Evolutionary conservation across 768 basidiomycete genomes (phyloP).

Genomic region (Tulasnella sp.): DNA sequence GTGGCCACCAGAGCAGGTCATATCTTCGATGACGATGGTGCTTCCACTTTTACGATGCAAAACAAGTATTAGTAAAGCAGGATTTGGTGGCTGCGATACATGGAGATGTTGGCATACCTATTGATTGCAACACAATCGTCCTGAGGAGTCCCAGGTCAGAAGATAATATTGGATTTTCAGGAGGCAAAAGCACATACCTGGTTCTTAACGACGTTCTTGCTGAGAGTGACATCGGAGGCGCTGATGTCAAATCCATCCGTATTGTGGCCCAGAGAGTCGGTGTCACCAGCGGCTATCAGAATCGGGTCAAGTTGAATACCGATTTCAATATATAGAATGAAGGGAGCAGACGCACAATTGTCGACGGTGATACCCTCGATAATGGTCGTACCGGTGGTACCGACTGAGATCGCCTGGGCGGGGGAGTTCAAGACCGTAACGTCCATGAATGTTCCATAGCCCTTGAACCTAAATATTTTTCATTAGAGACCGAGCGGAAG

Average conservation of each 20-base stretch:
- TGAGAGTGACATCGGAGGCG: slow-evolving; percentile 13
- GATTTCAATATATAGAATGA: not conserved
- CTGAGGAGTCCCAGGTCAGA: slow-evolving; percentile 23
- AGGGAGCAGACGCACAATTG: slow-evolving; percentile 39
- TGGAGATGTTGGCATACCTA: not conserved
- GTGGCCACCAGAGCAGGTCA: slow-evolving; percentile 48
- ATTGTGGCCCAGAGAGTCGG: slow-evolving; percentile 32
- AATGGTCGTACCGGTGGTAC: slow-evolving; percentile 26
- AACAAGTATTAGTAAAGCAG: slow-evolving; percentile 24
- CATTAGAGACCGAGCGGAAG: no score
- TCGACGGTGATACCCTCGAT: slow-evolving; percentile 38
- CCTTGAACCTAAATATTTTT: no score
- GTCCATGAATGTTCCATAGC: no score
- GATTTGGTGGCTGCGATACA: not conserved
- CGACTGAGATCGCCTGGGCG: slow-evolving; percentile 27
- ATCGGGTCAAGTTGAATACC: slow-evolving; percentile 28
- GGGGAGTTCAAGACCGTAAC: slow-evolving; percentile 36
- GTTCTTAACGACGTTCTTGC: not conserved
- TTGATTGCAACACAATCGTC: slow-evolving; percentile 59
- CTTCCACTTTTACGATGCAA: slow-evolving; percentile 21
- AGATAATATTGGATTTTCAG: not conserved
- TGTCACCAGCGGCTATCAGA: slow-evolving; percentile 45
- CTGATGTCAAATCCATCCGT: slow-evolving; percentile 23
- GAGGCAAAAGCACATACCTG: slow-evolving; percentile 12
- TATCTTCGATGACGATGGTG: slow-evolving; percentile 33